Base-by-base conservation (phyloP, 2,329 filamentous ascomycete species). In the Lasiodiplodia theobromae region DNA sequence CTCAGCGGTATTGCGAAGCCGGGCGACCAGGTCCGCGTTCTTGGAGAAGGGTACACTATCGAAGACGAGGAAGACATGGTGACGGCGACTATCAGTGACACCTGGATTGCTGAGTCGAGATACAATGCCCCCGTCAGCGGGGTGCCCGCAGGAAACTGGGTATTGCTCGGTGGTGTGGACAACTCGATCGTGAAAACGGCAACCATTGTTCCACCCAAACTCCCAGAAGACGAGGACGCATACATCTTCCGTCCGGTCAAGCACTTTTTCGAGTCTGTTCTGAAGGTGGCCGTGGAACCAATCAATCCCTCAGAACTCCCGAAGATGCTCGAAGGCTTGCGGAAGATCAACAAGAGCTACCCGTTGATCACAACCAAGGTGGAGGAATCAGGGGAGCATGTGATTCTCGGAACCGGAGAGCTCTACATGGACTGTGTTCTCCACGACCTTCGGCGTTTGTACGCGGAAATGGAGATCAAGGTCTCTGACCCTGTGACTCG, bases 341-440 rank as follows among this genome's bases (percentile, higher is more conserved):
- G 96, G 63, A 97, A 97, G 77, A 92, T 99, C 81, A 97, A 97
- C 85, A 99, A 99, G 81, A 97, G 93, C 74, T 99, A 98, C 74
- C 96, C 96, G 37, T 86, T 99, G 31, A 92, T 98, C 74, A 93
- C 92, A 14, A 99, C 96, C 4, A 98, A 98, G 79, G 96, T 99
- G 3, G 96, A 99, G 79, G 96, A 99, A 81, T 97, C 94, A 1
- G 96, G 96, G 63, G 96, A 99, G 80, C 96, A 99, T 77, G 91
- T 99, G 72, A 87, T 99, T 57, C 87, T 99, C 4, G 96, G 96
- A 28, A 99, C 96, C 0, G 96, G 96, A 70, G 96, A 99, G 79
- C 85, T 99, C n/a, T 99, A 99, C 83, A 98, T 99, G 94, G 96
- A 99, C 79, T 99, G 96, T 75, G 95, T 99, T 3, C 86, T 99